A percentile compares a stretch with the other conserved stretches of the same genome.
Evolutionary conservation across 208 protist genomes (phyloP).

Genomic region (Crithidia bombi): DNA sequence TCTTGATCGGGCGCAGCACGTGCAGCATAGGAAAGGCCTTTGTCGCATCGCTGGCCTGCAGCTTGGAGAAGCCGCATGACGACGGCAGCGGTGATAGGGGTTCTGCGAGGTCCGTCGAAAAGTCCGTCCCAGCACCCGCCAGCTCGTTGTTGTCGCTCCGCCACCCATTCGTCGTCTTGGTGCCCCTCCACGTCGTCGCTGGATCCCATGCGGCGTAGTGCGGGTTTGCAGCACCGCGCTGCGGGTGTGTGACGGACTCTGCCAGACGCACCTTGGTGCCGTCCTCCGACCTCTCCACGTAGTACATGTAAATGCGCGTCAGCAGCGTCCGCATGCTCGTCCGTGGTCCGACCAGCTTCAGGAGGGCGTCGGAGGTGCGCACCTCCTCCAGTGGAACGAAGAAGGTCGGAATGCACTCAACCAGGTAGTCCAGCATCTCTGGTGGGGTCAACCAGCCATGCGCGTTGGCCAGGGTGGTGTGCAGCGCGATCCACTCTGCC

Average conservation of each 20-base stretch:
- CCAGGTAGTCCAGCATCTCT: conserved; percentile 78
- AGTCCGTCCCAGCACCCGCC: too few species aligned
- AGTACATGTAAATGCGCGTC: conserved; percentile 68
- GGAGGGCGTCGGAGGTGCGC: conserved; percentile 53
- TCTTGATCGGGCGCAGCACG: conserved; percentile 28
- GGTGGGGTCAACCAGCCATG: conserved; percentile 61
- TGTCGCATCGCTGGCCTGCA: conserved; percentile 29
- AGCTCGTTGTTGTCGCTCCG: background rate
- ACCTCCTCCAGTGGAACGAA: conserved; percentile 60
- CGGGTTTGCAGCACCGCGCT: conserved; percentile 51
- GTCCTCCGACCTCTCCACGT: conserved; percentile 58
- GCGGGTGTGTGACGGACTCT: conserved; percentile 41
- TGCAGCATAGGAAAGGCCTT: conserved; percentile 32
- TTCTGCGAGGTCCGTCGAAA: too few species aligned
- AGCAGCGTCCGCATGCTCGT: conserved; percentile 60
- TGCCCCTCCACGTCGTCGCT: background rate
- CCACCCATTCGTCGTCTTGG: background rate
- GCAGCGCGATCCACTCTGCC: conserved; percentile 42
- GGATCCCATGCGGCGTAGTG: conserved; percentile 46
- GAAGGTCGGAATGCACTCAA: conserved; percentile 86
- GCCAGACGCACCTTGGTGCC: conserved; percentile 50
- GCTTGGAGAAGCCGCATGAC: background rate
- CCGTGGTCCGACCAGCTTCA: conserved; percentile 53
- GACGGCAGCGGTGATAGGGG: background rate
- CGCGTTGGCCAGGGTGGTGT: conserved; percentile 65